A percentile compares a stretch with the other conserved stretches of the same genome.
Conservation (phyloP, 2,329 filamentous ascomycete genomes). For the Sporothrix inflata region DNA sequence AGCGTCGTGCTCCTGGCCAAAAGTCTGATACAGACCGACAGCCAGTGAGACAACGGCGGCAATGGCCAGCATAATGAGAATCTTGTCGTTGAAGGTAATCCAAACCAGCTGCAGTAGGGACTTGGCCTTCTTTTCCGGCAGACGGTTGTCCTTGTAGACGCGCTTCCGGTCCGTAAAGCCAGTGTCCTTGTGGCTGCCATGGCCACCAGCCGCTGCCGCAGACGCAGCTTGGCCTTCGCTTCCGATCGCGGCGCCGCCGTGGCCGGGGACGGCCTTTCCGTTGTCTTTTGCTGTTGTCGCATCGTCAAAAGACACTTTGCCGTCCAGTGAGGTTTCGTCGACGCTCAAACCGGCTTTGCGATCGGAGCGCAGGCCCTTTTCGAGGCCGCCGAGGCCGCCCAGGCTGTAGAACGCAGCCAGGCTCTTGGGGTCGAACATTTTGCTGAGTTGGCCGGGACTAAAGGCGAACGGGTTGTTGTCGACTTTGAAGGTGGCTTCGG, state of each 20-base stretch:
- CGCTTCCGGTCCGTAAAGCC: constrained; percentile 67
- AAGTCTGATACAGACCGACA: constrained; percentile 75
- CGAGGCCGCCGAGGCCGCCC: constrained; percentile 76
- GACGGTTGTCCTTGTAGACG: constrained; percentile 70
- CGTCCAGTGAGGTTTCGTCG: constrained; percentile 71
- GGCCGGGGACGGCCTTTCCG: constrained; percentile 37
- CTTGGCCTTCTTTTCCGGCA: constrained; percentile 76
- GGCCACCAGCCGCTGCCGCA: constrained; percentile 33
- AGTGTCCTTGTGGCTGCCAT: constrained; percentile 22
- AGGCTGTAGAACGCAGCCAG: constrained; percentile 78
- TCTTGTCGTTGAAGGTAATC: constrained; percentile 85
- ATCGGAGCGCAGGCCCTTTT: constrained; percentile 76
- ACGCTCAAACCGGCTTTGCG: constrained; percentile 72
- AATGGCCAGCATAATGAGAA: constrained; percentile 70
- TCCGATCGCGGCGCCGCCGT: constrained; percentile 38
- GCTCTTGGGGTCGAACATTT: constrained; percentile 88
- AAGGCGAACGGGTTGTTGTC: constrained; percentile 85
- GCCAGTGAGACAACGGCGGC: constrained; percentile 74
- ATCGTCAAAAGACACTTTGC: constrained; percentile 72
- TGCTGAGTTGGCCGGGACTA: constrained; percentile 79
- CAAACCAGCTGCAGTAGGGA: constrained; percentile 73
- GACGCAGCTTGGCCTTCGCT: not conserved
- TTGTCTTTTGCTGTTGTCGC: constrained; percentile 52
- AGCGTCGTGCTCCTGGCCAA: constrained; percentile 59
- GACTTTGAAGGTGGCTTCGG: constrained; percentile 74